A percentile compares a stretch with the other conserved stretches of the same genome.
phyloP scores from a whole-genome alignment of 169 alveolate species.

The Plasmodium gonderi region DNA sequence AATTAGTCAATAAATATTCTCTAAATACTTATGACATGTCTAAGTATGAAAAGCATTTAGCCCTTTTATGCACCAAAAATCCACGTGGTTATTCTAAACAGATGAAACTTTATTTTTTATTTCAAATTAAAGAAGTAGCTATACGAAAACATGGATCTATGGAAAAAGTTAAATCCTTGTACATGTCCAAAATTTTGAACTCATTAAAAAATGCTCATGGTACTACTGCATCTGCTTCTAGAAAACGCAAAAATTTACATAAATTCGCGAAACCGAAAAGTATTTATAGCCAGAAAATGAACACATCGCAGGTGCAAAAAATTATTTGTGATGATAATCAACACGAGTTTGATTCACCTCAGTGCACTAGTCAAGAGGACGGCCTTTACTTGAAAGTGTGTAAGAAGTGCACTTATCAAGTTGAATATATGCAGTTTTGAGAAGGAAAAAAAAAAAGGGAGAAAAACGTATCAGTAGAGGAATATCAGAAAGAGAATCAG shows the following conservation, averaged over 20 bases:
- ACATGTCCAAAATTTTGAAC: slow-evolving; percentile 14
- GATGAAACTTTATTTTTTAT: slow-evolving; percentile 53
- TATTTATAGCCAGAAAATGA: slow-evolving; percentile 34
- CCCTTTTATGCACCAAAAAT: slow-evolving; percentile 32
- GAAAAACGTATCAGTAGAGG: background rate
- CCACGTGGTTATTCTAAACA: slow-evolving; percentile 69
- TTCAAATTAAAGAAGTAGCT: slow-evolving; percentile 73
- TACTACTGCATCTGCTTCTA: background rate
- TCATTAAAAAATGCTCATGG: background rate
- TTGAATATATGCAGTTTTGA: slow-evolving; percentile 54
- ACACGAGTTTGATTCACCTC: slow-evolving; percentile 38
- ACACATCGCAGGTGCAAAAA: slow-evolving; percentile 12
- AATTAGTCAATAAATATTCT: slow-evolving; percentile 47
- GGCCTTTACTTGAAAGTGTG: slow-evolving; percentile 19
- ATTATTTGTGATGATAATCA: slow-evolving; percentile 58
- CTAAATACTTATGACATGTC: slow-evolving; percentile 23
- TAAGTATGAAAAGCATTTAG: slow-evolving; percentile 50
- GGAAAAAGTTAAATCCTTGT: slow-evolving; percentile 12
- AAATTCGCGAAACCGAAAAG: slow-evolving; percentile 24
- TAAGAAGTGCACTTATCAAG: slow-evolving; percentile 22
- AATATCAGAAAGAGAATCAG: background rate
- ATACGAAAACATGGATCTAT: slow-evolving; percentile 66
- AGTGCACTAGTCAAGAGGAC: slow-evolving; percentile 37
- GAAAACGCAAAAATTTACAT: slow-evolving; percentile 19
- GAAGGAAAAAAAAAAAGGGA: background rate